Percentiles rank a stretch among this genome's conserved stretches.
Conservation (phyloP, 805 yeast genomes). For the Wickerhamomyces alni region DNA sequence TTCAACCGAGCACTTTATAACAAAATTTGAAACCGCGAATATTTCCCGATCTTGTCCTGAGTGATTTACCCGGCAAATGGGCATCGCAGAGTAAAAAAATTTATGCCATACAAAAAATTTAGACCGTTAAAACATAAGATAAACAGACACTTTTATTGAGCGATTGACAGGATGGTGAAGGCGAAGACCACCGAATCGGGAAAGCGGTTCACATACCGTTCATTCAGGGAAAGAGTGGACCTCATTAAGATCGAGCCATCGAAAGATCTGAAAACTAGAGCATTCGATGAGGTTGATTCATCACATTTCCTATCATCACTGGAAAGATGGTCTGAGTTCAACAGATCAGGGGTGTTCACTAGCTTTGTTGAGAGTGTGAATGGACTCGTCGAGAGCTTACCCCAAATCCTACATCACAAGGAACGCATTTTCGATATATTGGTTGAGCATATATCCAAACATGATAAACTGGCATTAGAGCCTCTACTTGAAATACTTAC, state of each 20-base stretch:
- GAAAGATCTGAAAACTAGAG: constrained; percentile 47
- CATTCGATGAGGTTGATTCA: constrained; percentile 63
- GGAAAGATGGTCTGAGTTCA: constrained; percentile 85
- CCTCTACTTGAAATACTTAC: constrained; percentile 76
- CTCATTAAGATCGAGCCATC: constrained; percentile 77
- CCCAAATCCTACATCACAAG: constrained; percentile 75
- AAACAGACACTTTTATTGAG: no score
- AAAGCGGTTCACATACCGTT: constrained; percentile 56
- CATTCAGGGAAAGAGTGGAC: constrained; percentile 83
- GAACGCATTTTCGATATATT: constrained; percentile 51
- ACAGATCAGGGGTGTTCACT: constrained; percentile 65
- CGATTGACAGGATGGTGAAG: constrained; percentile 14
- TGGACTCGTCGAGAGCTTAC: constrained; percentile 57
- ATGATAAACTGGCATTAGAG: constrained; percentile 69
- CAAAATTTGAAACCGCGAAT: background rate
- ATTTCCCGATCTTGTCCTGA: background rate
- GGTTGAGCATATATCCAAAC: constrained; percentile 36
- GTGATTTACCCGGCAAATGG: background rate
- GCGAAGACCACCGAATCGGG: constrained; percentile 46
- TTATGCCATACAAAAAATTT: background rate
- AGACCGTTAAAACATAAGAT: background rate
- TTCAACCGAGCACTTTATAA: no score
- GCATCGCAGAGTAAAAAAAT: background rate
- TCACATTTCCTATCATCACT: constrained; percentile 77
- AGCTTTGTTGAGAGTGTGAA: constrained; percentile 54